These are phyloP conservation scores for Sorghum bicolor DNA, from an alignment of 176 grass and related monocot species.

Conservation along the genomic window Sorghum_bicolor_NCBIv3 NC_012870.2:4725501-4726000, in stretches of 20 bases:
- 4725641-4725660: slow-evolving; percentile 78
- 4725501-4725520: slow-evolving; percentile 24
- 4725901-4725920: slow-evolving; percentile 49
- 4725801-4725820: slow-evolving; percentile 6
- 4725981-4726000: not conserved
- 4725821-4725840: slow-evolving; percentile 54
- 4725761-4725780: not conserved
- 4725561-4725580: slow-evolving; percentile 79
- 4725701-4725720: slow-evolving; percentile 65
- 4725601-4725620: slow-evolving; percentile 69
- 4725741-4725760: slow-evolving; percentile 68
- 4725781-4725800: not conserved
- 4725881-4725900: slow-evolving; percentile 49
- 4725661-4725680: slow-evolving; percentile 78
- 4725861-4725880: slow-evolving; percentile 86
- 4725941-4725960: slow-evolving; percentile 64
- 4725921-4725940: slow-evolving; percentile 70
- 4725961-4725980: not conserved
- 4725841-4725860: slow-evolving; percentile 78
- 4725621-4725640: slow-evolving; percentile 73
- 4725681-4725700: slow-evolving; percentile 77
- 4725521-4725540: slow-evolving; percentile 76
- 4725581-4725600: slow-evolving; percentile 85
- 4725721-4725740: slow-evolving; percentile 69
- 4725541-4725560: slow-evolving; percentile 76